Evolutionary conservation across 345 rosid genomes (phyloP).

Genomic region (Mallotus nudiflorus): DNA sequence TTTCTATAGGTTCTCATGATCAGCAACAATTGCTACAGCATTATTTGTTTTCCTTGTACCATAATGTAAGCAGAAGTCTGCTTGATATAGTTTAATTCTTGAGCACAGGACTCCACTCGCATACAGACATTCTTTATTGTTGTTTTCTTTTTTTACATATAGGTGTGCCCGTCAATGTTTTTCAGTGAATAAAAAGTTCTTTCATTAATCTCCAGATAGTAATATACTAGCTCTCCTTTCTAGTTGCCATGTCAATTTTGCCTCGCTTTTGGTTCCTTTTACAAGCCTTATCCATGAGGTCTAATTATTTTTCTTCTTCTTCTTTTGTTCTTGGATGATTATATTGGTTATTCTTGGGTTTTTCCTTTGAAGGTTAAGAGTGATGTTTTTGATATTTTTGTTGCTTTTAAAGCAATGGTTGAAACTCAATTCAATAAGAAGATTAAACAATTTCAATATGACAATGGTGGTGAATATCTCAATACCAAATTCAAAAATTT

Average conservation of each 20-base stretch:
- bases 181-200: background rate
- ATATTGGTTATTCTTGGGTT: too few species aligned
- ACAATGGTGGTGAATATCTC: too few species aligned
- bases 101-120: conserved; percentile 5
- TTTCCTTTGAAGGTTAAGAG: too few species aligned
- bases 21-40: conserved; percentile 20
- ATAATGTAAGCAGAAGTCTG: conserved; percentile 18
- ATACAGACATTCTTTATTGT: background rate
- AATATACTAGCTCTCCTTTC: background rate
- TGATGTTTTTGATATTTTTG: too few species aligned
- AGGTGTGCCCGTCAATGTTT: background rate
- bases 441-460: too few species aligned
- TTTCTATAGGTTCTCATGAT: conserved; percentile 31
- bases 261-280: too few species aligned
- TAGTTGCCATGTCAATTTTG: background rate
- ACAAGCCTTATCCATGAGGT: too few species aligned
- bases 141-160: background rate
- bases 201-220: background rate
- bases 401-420: too few species aligned
- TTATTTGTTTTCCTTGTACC: conserved; percentile 35
- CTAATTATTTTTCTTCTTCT: too few species aligned
- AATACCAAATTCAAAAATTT: too few species aligned
- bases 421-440: too few species aligned
- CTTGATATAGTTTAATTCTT: conserved; percentile 21
- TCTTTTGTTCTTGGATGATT: too few species aligned